Base-by-base conservation (phyloP, 2,329 filamentous ascomycete genomes). In the Ambrosiella cleistominuta region DNA sequence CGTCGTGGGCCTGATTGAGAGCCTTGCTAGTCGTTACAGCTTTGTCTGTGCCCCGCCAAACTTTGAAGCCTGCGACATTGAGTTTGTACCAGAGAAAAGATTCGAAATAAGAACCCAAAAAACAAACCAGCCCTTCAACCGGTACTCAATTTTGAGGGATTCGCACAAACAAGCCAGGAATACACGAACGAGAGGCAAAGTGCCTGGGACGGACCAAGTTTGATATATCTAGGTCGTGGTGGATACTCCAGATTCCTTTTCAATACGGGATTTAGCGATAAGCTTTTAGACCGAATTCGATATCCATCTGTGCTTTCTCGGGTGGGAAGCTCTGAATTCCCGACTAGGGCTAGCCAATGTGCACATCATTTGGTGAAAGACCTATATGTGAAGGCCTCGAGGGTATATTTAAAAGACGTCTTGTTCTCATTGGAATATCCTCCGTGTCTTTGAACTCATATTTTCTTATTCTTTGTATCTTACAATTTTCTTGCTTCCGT, bases 261-360 rank as follows among this genome's bases (percentile, higher is more conserved):
- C 12, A 4, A 35, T 36, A 35, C 27, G 2, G 47, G 47, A 3
- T 35, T 51, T 19, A 51, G 47, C 47, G 13, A 35, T 51, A 51
- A n/a, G 47, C 47, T 36, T n/a, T 51, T 51, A 51, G 47, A 51
- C 47, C 47, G 47, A 35, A 51, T 51, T 51, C 19, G 47, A 9
- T 51, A 27, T 51, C 19, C 13, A 27, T 51, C 47, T 8, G 17
- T 51, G 47, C 27, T 51, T 36, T 51, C 9, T 36, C 47, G 47
- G 27, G 47, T n/a, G 47, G 19, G 27, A n/a, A 51, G 9, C 11
- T 51, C 12, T 13, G 9, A 2, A 35, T n/a, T 51, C 9, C 6
- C 9, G 27, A 27, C 47, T 27, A 19, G 27, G 19, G 19, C 11
- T 27, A 51, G 47, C 7, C 27, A 19, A 51, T 3, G 47, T 8